Evolutionary conservation across 805 yeast genomes (phyloP).

Genomic region (Candida berthetii): DNA sequence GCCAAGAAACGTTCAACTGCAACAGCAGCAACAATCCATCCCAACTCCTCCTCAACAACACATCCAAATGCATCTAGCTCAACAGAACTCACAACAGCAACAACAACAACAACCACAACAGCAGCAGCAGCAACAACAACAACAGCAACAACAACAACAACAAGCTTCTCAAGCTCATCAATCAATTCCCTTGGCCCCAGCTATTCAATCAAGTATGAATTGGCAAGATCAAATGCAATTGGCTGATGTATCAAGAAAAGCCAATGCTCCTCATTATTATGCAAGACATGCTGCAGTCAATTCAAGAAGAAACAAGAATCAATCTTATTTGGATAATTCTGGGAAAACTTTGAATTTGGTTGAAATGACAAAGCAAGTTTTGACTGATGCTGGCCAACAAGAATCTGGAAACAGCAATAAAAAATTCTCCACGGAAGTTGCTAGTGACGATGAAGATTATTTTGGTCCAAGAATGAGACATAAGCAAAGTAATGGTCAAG

Average conservation of each 20-base stretch:
- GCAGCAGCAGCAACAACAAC: constrained; percentile 11
- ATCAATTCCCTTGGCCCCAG: constrained; percentile 26
- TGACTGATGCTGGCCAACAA: constrained; percentile 19
- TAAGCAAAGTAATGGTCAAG: constrained; percentile 52
- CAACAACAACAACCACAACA: constrained; percentile 21
- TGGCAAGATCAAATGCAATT: constrained; percentile 83
- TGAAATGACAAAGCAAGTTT: constrained; percentile 32
- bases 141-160: constrained; percentile 7
- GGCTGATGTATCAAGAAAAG: constrained; percentile 62
- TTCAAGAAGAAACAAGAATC: constrained; percentile 33
- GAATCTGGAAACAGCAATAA: constrained; percentile 25
- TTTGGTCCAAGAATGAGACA: constrained; percentile 61
- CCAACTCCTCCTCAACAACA: constrained; percentile 5
- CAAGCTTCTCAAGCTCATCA: constrained; percentile 15
- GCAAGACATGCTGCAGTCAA: constrained; percentile 78
- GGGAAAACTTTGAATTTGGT: constrained; percentile 23
- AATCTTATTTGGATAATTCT: constrained; percentile 12
- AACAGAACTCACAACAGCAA: neutral
- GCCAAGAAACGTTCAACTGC: constrained; percentile 8
- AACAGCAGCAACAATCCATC: neutral
- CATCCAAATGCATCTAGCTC: neutral
- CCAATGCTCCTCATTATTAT: constrained; percentile 69
- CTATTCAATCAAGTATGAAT: constrained; percentile 32
- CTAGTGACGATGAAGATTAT: constrained; percentile 37
- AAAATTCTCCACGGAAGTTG: constrained; percentile 31